phyloP scores from a whole-genome alignment of 2,329 filamentous ascomycete genomes.

The Pseudogymnoascus verrucosus region DNA sequence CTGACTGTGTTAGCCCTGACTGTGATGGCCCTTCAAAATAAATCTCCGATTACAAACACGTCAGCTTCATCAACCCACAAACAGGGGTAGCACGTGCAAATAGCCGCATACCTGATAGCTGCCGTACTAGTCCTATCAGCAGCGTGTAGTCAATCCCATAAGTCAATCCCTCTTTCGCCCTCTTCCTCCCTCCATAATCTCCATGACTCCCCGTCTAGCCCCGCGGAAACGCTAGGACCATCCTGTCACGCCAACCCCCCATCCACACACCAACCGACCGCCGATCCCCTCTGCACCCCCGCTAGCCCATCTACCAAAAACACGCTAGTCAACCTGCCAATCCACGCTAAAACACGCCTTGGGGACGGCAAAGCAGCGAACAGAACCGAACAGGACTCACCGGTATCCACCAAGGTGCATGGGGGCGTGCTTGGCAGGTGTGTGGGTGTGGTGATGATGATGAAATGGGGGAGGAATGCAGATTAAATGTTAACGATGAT shows the following conservation, averaged over 20 bases:
- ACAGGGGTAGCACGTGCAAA: background rate
- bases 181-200: background rate
- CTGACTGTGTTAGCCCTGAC: background rate
- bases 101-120: background rate
- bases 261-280: background rate
- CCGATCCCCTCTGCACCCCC: background rate
- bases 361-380: background rate
- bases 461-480: background rate
- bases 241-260: too few relatives aligned
- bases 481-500: background rate
- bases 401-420: background rate
- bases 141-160: too few relatives aligned
- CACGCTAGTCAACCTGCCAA: background rate
- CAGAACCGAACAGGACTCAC: background rate
- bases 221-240: background rate
- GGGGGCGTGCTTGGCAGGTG: background rate
- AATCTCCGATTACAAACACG: background rate
- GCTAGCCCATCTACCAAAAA: background rate
- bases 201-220: background rate
- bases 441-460: background rate
- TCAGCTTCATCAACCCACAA: background rate
- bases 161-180: background rate
- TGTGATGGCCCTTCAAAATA: background rate
- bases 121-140: too few relatives aligned
- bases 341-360: background rate